Base-by-base conservation (phyloP, 1,284 basidiomycete genomes). In the Melampsora americana region DNA sequence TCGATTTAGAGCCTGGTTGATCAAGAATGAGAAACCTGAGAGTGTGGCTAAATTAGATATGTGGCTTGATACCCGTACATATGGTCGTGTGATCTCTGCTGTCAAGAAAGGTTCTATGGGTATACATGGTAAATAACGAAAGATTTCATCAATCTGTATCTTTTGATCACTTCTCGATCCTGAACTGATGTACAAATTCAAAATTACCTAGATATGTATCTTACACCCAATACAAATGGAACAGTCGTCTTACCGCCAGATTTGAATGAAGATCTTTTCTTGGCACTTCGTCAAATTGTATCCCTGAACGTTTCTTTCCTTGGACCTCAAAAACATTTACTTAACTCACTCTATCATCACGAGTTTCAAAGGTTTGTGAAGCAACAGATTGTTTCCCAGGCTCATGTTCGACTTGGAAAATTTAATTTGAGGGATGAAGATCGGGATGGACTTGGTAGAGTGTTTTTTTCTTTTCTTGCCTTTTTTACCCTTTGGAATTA, bases 281-380 rank as follows among this genome's bases (percentile, higher is more conserved):
- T 42, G 11, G 39, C 39, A 42, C 39, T 42, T 42, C 39, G 39
- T 42, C 39, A 42, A 42, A 42, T 42, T 12, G 39, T 42, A 1
- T 42, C 39, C 39, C 12, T 42, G 39, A 42, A 42, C 12, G 39
- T 42, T 42, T 42, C 39, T 5, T 56, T 28, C 18, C n/a, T 42
- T 42, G 39, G 39, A 42, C 39, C 78, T 23, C 23, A 79, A 18
- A 53, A 78, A 14, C 78, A 79, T 32, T 70, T 81, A 0, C 60
- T 80, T 18, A 61, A 60, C 1, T 66, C 72, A n/a, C 67, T 81
- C 7, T 78, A 79, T 48, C 69, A 71, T 18, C 62, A 66, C 1
- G 61, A 78, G 26, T 79, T 81, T 53, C 78, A 80, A 70, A 60
- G 60, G 20, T 82, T 78, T 66, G 69, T 81, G 5, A 78, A 79